Evolutionary conservation across 306 rosid genomes (phyloP), one percentile per base, ranked within the genome.

Genomic region (Cucurbita ficifolia): DNA sequence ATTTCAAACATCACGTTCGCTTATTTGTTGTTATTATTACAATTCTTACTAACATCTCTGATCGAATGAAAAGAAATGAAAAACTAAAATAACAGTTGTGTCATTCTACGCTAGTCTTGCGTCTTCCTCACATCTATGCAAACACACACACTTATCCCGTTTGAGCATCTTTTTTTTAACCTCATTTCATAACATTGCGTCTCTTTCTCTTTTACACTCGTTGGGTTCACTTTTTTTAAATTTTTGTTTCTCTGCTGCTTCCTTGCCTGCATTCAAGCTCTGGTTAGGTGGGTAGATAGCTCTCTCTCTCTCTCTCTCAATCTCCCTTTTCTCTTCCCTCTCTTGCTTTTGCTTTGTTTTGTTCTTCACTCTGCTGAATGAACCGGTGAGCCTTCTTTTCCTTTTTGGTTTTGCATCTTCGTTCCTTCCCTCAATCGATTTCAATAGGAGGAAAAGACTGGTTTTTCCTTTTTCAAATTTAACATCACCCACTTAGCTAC

Each of bases 281-380:
- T 54, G 67, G 79, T 55, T 79, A 76, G 86, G 78, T 84, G 74
- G 83, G 86, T 82, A 53, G 56, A 84, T 76, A 79, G 79, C 71
- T 79, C 80, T 74, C 6, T 50, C 11, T 29, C 33, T 29, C 29
- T 24, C 29, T 29, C 33, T 29, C 33, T 29, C 33, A 2, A 29
- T 29, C 33, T 29, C n/a, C 35, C 17, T 8, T 12, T 29, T 13
- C 9, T 45, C 49, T n/a, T 51, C n/a, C 21, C 53, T 24, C 73
- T 54, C 76, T 78, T 78, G 77, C 24, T 78, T 48, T 85, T 68
- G 67, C 84, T 77, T 48, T 75, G 56, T 29, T 61, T 52, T 51
- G 29, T 77, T 79, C 92, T 79, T 80, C 81, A 84, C 82, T 92
- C 77, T 82, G 83, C 81, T 89, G 80, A 84, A 81, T 82, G 76